Conservation (phyloP, 495 filamentous ascomycete genomes). For the Alectoria sarmentosa region DNA sequence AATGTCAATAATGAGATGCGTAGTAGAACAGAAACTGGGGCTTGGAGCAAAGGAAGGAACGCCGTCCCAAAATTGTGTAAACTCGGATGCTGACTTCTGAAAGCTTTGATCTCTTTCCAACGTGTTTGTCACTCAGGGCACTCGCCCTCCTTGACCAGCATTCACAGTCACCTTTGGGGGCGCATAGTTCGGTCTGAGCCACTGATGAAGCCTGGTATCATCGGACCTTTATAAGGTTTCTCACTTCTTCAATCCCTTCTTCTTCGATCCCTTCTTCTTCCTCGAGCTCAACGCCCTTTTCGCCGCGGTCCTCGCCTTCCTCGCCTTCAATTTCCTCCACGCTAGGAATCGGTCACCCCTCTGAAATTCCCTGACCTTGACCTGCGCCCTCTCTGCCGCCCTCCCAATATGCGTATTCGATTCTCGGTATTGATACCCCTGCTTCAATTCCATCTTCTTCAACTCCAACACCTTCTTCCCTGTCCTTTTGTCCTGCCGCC, state of each 20-base stretch:
- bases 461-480: constrained; percentile 29
- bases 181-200: background rate
- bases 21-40: background rate
- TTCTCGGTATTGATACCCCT: constrained; percentile 75
- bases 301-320: constrained; percentile 47
- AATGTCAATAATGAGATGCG: background rate
- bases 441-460: constrained; percentile 41
- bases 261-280: constrained; percentile 34
- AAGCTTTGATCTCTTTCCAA: background rate
- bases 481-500: constrained; percentile 32
- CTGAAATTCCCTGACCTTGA: constrained; percentile 46
- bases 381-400: constrained; percentile 51
- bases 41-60: background rate
- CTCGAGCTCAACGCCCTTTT: constrained; percentile 52
- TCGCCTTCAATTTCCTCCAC: constrained; percentile 52
- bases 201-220: background rate
- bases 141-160: background rate
- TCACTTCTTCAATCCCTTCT: background rate
- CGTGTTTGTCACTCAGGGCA: background rate
- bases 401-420: constrained; percentile 79
- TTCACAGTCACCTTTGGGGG: background rate
- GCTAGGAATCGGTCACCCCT: constrained; percentile 53
- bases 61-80: background rate
- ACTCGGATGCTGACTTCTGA: background rate
- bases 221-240: background rate